These are phyloP conservation scores for Apophysomyces ossiformis DNA, from an alignment of 371 early-diverging fungal genomes.

Conservation along the genomic window DNA sequence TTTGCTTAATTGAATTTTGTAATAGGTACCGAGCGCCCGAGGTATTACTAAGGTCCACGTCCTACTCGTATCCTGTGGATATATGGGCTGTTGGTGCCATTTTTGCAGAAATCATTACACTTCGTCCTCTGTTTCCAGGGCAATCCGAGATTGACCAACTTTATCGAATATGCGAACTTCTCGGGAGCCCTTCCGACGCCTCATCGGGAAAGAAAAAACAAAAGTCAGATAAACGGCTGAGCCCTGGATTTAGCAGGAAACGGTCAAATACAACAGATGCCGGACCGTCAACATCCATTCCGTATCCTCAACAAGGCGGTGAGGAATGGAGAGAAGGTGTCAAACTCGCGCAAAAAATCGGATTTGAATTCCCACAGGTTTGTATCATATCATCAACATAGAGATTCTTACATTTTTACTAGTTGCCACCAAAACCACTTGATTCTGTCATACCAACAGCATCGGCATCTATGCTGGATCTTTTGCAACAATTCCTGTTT, in stretches of 20 bases:
- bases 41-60: slow-evolving; percentile 84
- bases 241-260: slow-evolving; percentile 51
- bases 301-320: slow-evolving; percentile 45
- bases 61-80: slow-evolving; percentile 97
- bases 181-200: slow-evolving; percentile 62
- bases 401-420: not conserved
- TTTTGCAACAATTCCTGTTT: slow-evolving; percentile 84
- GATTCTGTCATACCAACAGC: slow-evolving; percentile 66
- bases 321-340: slow-evolving; percentile 77
- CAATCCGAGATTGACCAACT: slow-evolving; percentile 92
- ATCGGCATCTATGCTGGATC: slow-evolving; percentile 63
- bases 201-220: slow-evolving; percentile 20
- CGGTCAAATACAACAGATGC: slow-evolving; percentile 8
- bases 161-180: slow-evolving; percentile 69
- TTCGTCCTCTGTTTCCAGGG: slow-evolving; percentile 94
- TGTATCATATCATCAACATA: not conserved
- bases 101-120: slow-evolving; percentile 85
- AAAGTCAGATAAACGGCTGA: slow-evolving; percentile 30
- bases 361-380: slow-evolving; percentile 61
- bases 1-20: not conserved
- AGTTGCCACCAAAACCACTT: slow-evolving; percentile 23
- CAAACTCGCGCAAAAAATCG: slow-evolving; percentile 57
- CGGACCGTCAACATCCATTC: slow-evolving; percentile 7
- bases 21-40: slow-evolving; percentile 98
- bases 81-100: slow-evolving; percentile 98